Base-by-base conservation (phyloP, 768 basidiomycete species). In the Flagelloscypha sp. region DNA sequence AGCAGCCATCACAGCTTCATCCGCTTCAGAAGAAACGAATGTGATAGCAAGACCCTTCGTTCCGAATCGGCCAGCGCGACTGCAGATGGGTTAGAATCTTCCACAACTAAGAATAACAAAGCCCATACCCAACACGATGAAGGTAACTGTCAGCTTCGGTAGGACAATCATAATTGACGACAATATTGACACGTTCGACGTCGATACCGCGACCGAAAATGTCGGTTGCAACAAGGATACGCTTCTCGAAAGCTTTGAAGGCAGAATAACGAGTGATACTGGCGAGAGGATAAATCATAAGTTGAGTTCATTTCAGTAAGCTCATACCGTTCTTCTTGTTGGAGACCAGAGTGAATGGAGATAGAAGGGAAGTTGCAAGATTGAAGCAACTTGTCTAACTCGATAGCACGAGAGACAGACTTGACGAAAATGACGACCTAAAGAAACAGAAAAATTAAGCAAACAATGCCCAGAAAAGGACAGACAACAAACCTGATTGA, bases 361-460 rank as follows among this genome's bases (percentile, higher is more conserved):
- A 99, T 99, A 52, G 86, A 89, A 1, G 95, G 95, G 70, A 99
- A 99, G 61, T 94, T 94, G 69, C 94, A 99, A 24, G 92, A 89
- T 16, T 93, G 84, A 24, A 99, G 68, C 6, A 99, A 68, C 57
- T 92, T 92, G 66, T 99, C 95, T 42, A 99, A 65, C 59, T 98
- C 92, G 38, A 90, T 92, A 2, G 94, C 95, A 44, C 95, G 84
- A 16, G 86, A 84, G 30, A 98, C 94, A 7, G 94, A 97, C 62
- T 98, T 99, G 41, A 99, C 95, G 46, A 99, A 99, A 48, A 99
- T 99, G 44, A 97, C 94, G 49, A 99, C 95, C 94, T 98, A 33
- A 24, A 37, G n/a, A 12, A 24, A 15, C 29, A 7, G 6, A 20
- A 11, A 20, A 15, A 27, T 16, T 12, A 21, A 19, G 19, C 11